Evolutionary conservation across 768 basidiomycete genomes (phyloP).

Genomic region (Cubamyces sp.): DNA sequence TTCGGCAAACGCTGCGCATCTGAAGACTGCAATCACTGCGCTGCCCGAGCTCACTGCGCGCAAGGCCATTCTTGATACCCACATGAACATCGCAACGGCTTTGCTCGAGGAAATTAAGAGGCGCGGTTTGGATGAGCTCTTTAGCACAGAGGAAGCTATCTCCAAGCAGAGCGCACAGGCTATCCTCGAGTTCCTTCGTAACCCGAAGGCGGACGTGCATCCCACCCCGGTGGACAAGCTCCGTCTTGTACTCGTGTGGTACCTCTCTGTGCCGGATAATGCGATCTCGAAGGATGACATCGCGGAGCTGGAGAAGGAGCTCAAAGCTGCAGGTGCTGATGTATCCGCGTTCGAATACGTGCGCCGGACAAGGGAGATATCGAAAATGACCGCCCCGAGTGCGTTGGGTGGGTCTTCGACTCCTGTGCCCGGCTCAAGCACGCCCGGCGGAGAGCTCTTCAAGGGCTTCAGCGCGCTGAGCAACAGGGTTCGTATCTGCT

Average conservation of each 20-base stretch:
- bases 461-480: conserved; percentile 93
- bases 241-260: conserved; percentile 93
- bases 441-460: conserved; percentile 85
- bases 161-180: conserved; percentile 80
- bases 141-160: conserved; percentile 92
- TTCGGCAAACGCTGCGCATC: conserved; percentile 88
- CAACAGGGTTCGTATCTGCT: conserved; percentile 64
- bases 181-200: conserved; percentile 87
- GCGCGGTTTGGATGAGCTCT: conserved; percentile 94
- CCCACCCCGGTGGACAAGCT: conserved; percentile 86
- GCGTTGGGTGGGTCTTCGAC: conserved; percentile 64
- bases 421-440: conserved; percentile 63
- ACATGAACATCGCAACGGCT: conserved; percentile 99
- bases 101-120: conserved; percentile 94
- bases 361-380: conserved; percentile 87
- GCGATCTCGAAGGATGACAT: conserved; percentile 87
- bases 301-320: conserved; percentile 82
- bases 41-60: conserved; percentile 95
- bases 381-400: conserved; percentile 82
- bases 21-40: conserved; percentile 97
- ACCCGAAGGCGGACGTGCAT: conserved; percentile 62
- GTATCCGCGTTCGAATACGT: conserved; percentile 89
- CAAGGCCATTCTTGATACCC: conserved; percentile 95
- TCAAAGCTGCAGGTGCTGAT: conserved; percentile 82
- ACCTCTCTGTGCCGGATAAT: conserved; percentile 83